Evolutionary conservation across 2,329 filamentous ascomycete genomes (phyloP).

Genomic region (Aspergillus ochraceus): DNA sequence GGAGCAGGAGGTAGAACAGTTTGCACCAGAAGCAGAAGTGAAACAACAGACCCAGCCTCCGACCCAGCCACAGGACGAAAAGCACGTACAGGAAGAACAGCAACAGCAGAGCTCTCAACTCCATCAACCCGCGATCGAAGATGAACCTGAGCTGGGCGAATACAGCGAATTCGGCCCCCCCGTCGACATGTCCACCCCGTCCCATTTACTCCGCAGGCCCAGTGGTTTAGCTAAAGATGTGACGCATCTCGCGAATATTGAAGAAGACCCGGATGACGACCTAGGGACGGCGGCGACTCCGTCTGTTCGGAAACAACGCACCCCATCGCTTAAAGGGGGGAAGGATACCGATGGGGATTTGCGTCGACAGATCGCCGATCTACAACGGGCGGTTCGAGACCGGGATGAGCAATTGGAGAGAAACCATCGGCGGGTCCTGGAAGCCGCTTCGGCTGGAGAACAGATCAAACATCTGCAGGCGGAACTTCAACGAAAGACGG

Average conservation of each 20-base stretch:
- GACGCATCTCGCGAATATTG: conserved; percentile 38
- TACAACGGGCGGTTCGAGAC: conserved; percentile 32
- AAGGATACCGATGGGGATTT: conserved; percentile 24
- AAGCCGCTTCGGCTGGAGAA: conserved; percentile 37
- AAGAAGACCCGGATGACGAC: conserved; percentile 34
- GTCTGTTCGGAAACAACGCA: conserved; percentile 24
- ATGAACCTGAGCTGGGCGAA: conserved; percentile 35
- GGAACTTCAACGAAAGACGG: conserved; percentile 36
- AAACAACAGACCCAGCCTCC: conserved; percentile 5
- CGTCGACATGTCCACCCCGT: conserved; percentile 46
- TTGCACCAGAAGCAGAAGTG: conserved; percentile 1
- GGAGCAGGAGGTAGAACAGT: conserved; percentile 8
- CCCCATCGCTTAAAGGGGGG: conserved; percentile 15
- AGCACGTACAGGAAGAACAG: conserved; percentile 17
- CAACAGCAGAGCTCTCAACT: conserved; percentile 18
- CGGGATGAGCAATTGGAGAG: conserved; percentile 36
- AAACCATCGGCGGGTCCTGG: conserved; percentile 32
- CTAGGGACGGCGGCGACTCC: conserved; percentile 25
- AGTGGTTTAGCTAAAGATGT: conserved; percentile 28
- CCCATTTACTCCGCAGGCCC: conserved; percentile 37
- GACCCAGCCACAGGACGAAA: conserved; percentile 7
- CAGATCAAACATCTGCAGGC: conserved; percentile 41
- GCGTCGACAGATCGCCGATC: conserved; percentile 32
- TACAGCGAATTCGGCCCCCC: conserved; percentile 45
- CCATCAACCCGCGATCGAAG: conserved; percentile 29